These are phyloP conservation scores for Larix kaempferi DNA, from an alignment of 75 land plant species.

Conservation along the genomic window DNA sequence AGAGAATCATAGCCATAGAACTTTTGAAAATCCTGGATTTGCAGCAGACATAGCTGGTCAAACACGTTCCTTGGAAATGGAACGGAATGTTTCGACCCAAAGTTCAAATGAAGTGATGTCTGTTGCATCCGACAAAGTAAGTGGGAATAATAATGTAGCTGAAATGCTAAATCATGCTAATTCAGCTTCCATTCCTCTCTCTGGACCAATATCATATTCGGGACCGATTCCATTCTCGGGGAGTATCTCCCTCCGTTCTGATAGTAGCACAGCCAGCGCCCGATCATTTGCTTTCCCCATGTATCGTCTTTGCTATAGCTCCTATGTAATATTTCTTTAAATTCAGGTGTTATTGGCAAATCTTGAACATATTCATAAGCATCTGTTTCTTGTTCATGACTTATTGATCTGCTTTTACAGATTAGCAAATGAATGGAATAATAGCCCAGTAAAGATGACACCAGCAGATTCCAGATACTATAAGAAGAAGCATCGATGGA, in stretches of 20 bases:
- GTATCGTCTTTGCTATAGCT: slow-evolving; percentile 13
- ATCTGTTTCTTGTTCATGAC: not conserved
- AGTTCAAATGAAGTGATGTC: not conserved
- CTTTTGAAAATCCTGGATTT: not conserved
- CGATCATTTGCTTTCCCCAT: slow-evolving; percentile 60
- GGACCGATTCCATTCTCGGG: slow-evolving; percentile 38
- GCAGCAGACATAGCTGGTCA: not conserved
- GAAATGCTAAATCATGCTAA: not conserved
- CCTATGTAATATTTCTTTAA: not conserved
- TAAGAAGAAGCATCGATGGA: slow-evolving; percentile 20
- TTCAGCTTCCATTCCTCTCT: slow-evolving; percentile 14
- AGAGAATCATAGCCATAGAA: not conserved
- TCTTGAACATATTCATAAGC: not conserved
- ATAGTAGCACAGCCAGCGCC: slow-evolving; percentile 48
- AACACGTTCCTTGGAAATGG: not conserved
- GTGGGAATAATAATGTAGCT: not conserved
- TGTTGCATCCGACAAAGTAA: slow-evolving; percentile 4
- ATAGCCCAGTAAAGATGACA: slow-evolving; percentile 85
- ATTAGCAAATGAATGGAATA: slow-evolving; percentile 74
- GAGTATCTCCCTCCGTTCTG: slow-evolving; percentile 53
- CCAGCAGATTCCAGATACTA: slow-evolving; percentile 52
- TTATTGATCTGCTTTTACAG: slow-evolving; percentile 27
- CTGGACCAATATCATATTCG: slow-evolving; percentile 19
- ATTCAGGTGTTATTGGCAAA: not conserved
- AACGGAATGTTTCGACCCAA: not conserved